A percentile compares a stretch with the other conserved stretches of the same genome.
Conservation (phyloP, 2,329 filamentous ascomycete genomes). For the Emergomyces orientalis region DNA sequence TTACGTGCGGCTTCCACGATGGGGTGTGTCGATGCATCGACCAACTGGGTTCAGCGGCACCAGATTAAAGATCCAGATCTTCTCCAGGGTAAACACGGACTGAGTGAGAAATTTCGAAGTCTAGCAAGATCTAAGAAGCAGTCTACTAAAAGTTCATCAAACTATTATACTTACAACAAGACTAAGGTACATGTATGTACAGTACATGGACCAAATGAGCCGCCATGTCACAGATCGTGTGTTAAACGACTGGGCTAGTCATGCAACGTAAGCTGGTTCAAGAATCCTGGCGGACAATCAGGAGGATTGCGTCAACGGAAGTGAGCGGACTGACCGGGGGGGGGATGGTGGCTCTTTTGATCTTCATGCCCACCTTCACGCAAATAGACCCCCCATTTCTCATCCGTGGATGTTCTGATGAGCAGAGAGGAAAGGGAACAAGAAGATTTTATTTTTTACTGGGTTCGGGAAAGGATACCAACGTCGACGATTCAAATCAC, state of each 20-base stretch:
- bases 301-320: background rate
- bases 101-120: background rate
- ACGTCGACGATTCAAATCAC: background rate
- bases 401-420: background rate
- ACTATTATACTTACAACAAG: background rate
- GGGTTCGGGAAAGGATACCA: background rate
- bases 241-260: background rate
- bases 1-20: background rate
- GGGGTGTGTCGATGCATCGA: background rate
- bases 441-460: background rate
- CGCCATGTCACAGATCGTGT: background rate
- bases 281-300: background rate
- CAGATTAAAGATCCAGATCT: slow-evolving; percentile 1
- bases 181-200: background rate
- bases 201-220: background rate
- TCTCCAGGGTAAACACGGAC: background rate
- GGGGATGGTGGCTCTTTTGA: background rate
- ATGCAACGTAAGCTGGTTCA: background rate
- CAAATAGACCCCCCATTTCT: background rate
- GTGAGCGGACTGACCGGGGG: background rate
- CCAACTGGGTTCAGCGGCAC: background rate
- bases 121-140: background rate
- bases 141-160: background rate
- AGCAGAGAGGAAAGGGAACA: background rate
- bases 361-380: background rate